Base-by-base conservation (phyloP, 805 yeast genomes). In the Candida corydali region DNA sequence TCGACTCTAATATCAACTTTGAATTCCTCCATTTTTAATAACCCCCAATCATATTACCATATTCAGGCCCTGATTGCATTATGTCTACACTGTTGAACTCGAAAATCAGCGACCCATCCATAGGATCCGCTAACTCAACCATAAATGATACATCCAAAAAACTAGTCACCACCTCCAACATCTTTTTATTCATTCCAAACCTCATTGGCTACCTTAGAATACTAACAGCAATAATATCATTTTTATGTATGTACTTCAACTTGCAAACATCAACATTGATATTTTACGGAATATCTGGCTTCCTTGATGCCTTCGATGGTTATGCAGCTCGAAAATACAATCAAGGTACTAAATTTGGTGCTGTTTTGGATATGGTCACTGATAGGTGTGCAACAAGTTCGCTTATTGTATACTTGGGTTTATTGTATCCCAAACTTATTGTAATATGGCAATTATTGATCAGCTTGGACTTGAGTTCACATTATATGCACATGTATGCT, bases 401-500 rank as follows among this genome's bases (percentile, higher is more conserved):
- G n/a, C 73, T 93, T 52, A 80, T 93, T 48, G 88, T 95, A 58
- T 93, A 76, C 59, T 69, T 93, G 40, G 78, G 93, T 47, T 80
- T 85, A 25, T 67, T 84, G 32, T 91, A 86, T 54, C 97, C 97
- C 6, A 50, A 60, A 22, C 83, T 70, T 61, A 67, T 76, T 35
- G 61, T 85, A 9, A 46, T 79, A 7, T 89, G 91, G 80, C 99
- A 93, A 65, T 49, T 86, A 17, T 70, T 93, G 49, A 80, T 89
- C 34, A 83, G 94, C 8, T 69, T 93, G 50, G 94, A 85, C 47
- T 73, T 93, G 51, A 88, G 97, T 2, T 84, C 95, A 36, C 99
- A 93, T 59, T 93, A 93, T 65, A 86, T 93, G 85, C 98, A 93
- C 66, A 93, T 93, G 98, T 89, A 89, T 60, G 96, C 98, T 28